Conservation (phyloP, 1,284 basidiomycete genomes). For the Gymnopus androsaceus region DNA sequence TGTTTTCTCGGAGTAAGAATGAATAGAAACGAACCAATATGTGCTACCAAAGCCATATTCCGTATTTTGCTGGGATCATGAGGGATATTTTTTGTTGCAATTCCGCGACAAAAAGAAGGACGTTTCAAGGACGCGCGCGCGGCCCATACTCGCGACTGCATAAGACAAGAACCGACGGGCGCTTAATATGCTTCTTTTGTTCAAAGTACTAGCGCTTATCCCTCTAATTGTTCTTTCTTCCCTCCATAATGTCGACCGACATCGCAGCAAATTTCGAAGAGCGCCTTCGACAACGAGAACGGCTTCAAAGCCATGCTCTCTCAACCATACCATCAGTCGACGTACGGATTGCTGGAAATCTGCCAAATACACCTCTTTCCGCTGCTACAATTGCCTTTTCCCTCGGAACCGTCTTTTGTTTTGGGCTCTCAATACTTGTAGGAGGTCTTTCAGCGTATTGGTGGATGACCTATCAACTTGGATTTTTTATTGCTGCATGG, state of each 20-base stretch:
- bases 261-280: conserved; percentile 49
- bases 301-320: conserved; percentile 43
- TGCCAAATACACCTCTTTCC: conserved; percentile 84
- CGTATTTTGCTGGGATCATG: conserved; percentile 54
- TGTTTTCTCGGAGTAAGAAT: conserved; percentile 2
- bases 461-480: conserved; percentile 78
- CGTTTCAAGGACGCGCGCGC: conserved; percentile 16
- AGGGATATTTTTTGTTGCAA: not conserved
- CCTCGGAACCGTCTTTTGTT: conserved; percentile 64
- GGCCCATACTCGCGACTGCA: conserved; percentile 25
- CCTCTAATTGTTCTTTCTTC: conserved; percentile 10
- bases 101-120: conserved; percentile 27
- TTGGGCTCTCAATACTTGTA: conserved; percentile 48
- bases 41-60: conserved; percentile 83
- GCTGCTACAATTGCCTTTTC: conserved; percentile 74
- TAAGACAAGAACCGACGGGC: not conserved
- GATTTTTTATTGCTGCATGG: conserved; percentile 82
- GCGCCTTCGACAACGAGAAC: conserved; percentile 45
- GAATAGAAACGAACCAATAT: conserved; percentile 68
- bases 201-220: not conserved
- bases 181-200: not conserved
- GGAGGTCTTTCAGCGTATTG: conserved; percentile 50
- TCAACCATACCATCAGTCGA: conserved; percentile 51
- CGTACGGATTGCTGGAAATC: conserved; percentile 45
- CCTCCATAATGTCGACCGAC: conserved; percentile 26